These are phyloP conservation scores for Ochromonas danica DNA, from an alignment of 108 stramenopile species.

Conservation along the genomic window DNA sequence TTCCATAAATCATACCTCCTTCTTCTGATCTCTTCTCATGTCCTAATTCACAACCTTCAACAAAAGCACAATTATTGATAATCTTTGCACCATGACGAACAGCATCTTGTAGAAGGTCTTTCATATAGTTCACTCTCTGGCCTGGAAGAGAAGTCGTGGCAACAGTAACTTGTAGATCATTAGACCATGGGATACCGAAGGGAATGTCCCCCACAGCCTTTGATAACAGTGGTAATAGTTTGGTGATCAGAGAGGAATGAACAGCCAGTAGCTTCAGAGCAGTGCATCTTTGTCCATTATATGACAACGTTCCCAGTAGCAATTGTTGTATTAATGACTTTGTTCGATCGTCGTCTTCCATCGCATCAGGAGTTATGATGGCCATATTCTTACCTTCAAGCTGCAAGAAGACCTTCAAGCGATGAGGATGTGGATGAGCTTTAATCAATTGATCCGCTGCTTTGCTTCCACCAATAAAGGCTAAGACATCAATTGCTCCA, in stretches of 20 bases:
- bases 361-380: constrained; percentile 56
- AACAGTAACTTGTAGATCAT: constrained; percentile 65
- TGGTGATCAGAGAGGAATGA: constrained; percentile 55
- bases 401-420: constrained; percentile 80
- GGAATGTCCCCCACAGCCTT: constrained; percentile 56
- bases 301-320: constrained; percentile 66
- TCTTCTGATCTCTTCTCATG: no score
- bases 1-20: constrained; percentile 62
- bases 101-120: constrained; percentile 70
- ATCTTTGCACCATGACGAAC: constrained; percentile 72
- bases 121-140: constrained; percentile 60
- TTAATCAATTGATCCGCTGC: constrained; percentile 76
- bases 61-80: constrained; percentile 52
- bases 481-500: constrained; percentile 74
- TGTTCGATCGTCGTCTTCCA: constrained; percentile 56
- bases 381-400: constrained; percentile 86
- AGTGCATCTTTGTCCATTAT: constrained; percentile 87
- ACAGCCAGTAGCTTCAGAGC: constrained; percentile 75
- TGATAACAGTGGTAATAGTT: constrained; percentile 42
- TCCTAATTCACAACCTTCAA: constrained; percentile 41
- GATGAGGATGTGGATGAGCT: constrained; percentile 80
- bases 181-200: constrained; percentile 73
- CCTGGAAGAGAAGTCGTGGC: constrained; percentile 64
- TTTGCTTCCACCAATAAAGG: constrained; percentile 77
- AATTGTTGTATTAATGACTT: constrained; percentile 62